These are phyloP conservation scores for Aspergillus terreus DNA, from an alignment of 2,329 filamentous ascomycete genomes.

Conservation along the genomic window DNA sequence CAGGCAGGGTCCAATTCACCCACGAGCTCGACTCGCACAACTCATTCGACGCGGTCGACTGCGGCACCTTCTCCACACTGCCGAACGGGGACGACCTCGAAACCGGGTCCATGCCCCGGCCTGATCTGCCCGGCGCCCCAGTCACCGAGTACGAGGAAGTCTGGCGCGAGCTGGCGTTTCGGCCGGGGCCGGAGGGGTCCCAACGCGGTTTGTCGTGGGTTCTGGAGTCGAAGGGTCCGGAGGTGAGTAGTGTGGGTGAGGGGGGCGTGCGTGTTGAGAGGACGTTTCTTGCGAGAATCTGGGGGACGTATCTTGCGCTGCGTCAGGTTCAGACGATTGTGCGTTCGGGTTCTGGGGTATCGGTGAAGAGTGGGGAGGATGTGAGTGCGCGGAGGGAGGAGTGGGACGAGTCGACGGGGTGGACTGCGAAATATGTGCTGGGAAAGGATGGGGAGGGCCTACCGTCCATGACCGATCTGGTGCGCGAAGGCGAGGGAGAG, in stretches of 20 bases:
- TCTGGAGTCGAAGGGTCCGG: conserved; percentile 20
- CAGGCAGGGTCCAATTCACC: conserved; percentile 36
- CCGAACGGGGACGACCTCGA: conserved; percentile 41
- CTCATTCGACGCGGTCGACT: conserved; percentile 31
- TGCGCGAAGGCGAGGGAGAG: conserved; percentile 7
- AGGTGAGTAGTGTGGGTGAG: conserved; percentile 5
- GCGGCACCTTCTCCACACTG: conserved; percentile 35
- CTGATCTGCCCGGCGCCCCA: conserved; percentile 29
- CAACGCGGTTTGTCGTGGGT: conserved; percentile 26
- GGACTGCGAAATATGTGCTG: conserved; percentile 5
- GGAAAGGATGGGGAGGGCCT: conserved; percentile 6
- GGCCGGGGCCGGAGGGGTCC: conserved; percentile 24
- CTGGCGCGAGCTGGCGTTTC: conserved; percentile 52
- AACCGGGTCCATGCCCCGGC: conserved; percentile 36
- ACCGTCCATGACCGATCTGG: conserved; percentile 19
- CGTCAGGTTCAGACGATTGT: conserved; percentile 21
- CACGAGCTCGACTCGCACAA: conserved; percentile 38
- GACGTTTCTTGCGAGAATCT: conserved; percentile 28
- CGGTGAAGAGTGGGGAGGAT: conserved; percentile 19
- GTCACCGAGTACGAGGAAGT: conserved; percentile 60
- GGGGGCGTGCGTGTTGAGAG: conserved; percentile 20
- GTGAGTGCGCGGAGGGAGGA: conserved; percentile 28
- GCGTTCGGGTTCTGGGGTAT: conserved; percentile 7
- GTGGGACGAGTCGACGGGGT: conserved; percentile 9
- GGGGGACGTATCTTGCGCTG: conserved; percentile 29